phyloP scores from a whole-genome alignment of 768 basidiomycete genomes.

The Mycena floridula region DNA sequence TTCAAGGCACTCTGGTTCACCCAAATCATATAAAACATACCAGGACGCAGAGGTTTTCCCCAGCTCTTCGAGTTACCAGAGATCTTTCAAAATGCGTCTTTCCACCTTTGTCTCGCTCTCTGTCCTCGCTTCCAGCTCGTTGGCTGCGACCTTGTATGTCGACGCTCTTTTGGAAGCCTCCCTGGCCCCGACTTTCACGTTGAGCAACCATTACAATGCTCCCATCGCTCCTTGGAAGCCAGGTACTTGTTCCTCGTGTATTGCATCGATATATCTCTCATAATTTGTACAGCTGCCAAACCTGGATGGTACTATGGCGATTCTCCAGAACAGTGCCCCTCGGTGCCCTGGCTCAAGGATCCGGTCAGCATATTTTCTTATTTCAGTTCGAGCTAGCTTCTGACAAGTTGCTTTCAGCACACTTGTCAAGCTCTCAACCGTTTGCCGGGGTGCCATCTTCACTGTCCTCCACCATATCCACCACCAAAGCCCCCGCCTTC shows the following conservation, averaged over 20 bases:
- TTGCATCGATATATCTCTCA: neutral
- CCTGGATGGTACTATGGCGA: slow-evolving; percentile 35
- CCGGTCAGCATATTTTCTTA: neutral
- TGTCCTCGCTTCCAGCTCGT: neutral
- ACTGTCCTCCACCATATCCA: neutral
- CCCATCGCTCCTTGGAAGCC: slow-evolving; percentile 26
- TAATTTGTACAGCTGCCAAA: slow-evolving; percentile 7
- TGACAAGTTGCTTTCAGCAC: slow-evolving; percentile 9
- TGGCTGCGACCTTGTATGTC: neutral
- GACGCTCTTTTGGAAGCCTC: neutral
- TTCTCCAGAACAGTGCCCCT: neutral
- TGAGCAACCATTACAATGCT: slow-evolving; percentile 24
- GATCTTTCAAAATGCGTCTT: neutral
- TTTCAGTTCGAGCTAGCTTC: neutral
- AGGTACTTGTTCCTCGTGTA: neutral
- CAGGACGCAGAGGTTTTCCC: neutral
- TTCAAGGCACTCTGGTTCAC: neutral
- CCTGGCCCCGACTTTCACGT: slow-evolving; percentile 5
- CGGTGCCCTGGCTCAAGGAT: slow-evolving; percentile 2
- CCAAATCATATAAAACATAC: neutral
- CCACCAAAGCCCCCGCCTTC: neutral
- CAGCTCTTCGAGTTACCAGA: neutral
- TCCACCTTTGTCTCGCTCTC: neutral
- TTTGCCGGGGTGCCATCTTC: neutral
- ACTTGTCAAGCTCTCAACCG: slow-evolving; percentile 4